Conservation (phyloP, 352 stramenopile genomes). For the Phytophthora macrochlamydospora region DNA sequence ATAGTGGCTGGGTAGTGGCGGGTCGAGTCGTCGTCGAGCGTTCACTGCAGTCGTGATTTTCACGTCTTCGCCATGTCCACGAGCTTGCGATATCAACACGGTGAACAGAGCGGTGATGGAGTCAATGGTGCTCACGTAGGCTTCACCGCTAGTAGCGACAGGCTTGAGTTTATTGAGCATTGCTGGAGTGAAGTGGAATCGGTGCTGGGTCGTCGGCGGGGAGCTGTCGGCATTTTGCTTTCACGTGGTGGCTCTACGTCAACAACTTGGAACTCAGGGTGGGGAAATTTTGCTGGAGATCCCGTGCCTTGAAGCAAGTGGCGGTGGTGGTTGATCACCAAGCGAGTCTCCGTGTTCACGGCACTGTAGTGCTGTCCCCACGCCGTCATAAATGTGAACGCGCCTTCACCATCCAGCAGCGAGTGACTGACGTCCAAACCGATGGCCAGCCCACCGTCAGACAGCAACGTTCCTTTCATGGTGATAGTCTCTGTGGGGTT, state of each 20-base stretch:
- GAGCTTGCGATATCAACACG: constrained; percentile 52
- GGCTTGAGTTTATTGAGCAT: constrained; percentile 56
- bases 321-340: constrained; percentile 45
- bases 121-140: constrained; percentile 62
- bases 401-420: constrained; percentile 52
- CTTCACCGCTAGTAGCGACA: constrained; percentile 9
- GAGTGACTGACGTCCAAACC: constrained; percentile 50
- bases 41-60: constrained; percentile 60
- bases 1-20: constrained; percentile 50
- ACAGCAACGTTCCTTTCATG: constrained; percentile 45
- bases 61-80: constrained; percentile 45
- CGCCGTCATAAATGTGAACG: constrained; percentile 69
- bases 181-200: constrained; percentile 50
- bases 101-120: constrained; percentile 55
- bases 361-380: constrained; percentile 62
- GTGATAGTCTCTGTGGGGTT: constrained; percentile 30
- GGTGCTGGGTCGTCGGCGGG: constrained; percentile 37
- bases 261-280: constrained; percentile 54
- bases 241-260: not conserved
- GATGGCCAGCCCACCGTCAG: constrained; percentile 53
- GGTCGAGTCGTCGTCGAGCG: constrained; percentile 43
- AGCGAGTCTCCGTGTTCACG: constrained; percentile 26
- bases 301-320: constrained; percentile 36
- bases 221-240: not conserved
- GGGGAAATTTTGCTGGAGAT: constrained; percentile 17